Conservation (phyloP, 106 monocot species). For the Xerophyta viscosa region DNA sequence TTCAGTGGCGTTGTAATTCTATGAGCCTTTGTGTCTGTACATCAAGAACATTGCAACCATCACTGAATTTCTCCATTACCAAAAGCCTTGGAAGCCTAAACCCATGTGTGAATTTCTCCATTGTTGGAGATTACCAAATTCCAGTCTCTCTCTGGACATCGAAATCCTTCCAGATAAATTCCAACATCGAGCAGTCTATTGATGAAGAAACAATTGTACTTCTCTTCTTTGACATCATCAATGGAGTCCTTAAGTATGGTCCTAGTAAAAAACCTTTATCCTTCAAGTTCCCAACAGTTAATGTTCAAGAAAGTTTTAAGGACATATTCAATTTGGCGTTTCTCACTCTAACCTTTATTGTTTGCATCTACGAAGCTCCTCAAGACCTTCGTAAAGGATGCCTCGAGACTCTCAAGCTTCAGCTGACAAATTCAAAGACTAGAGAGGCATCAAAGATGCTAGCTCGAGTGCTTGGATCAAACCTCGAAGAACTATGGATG, state of each 20-base stretch:
- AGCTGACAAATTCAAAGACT: slow-evolving; percentile 22
- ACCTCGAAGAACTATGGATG: slow-evolving; percentile 78
- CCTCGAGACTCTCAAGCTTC: slow-evolving; percentile 36
- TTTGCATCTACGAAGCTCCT: slow-evolving; percentile 83
- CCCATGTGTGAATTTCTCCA: slow-evolving; percentile 36
- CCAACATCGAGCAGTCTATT: slow-evolving; percentile 12
- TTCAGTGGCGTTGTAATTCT: slow-evolving; percentile 44
- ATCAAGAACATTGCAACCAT: slow-evolving; percentile 20
- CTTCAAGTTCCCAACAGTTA: slow-evolving; percentile 18
- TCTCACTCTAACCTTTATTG: slow-evolving; percentile 46
- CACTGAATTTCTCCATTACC: slow-evolving; percentile 34
- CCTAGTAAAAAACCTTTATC: slow-evolving; percentile 43
- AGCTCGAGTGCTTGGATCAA: slow-evolving; percentile 40
- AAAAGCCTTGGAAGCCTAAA: slow-evolving; percentile 26
- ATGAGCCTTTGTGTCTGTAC: slow-evolving; percentile 45
- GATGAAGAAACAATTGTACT: slow-evolving; percentile 19
- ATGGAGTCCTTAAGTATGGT: slow-evolving; percentile 53
- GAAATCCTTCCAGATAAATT: slow-evolving; percentile 26
- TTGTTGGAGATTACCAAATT: slow-evolving; percentile 30
- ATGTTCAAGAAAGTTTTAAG: slow-evolving; percentile 19
- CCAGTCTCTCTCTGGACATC: slow-evolving; percentile 77
- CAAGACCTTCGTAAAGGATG: slow-evolving; percentile 43
- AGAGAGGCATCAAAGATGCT: slow-evolving; percentile 39
- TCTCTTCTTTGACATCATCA: slow-evolving; percentile 41
- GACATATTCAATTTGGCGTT: slow-evolving; percentile 61